Conservation (phyloP, 2,329 filamentous ascomycete species). For the Xylaria sp. region DNA sequence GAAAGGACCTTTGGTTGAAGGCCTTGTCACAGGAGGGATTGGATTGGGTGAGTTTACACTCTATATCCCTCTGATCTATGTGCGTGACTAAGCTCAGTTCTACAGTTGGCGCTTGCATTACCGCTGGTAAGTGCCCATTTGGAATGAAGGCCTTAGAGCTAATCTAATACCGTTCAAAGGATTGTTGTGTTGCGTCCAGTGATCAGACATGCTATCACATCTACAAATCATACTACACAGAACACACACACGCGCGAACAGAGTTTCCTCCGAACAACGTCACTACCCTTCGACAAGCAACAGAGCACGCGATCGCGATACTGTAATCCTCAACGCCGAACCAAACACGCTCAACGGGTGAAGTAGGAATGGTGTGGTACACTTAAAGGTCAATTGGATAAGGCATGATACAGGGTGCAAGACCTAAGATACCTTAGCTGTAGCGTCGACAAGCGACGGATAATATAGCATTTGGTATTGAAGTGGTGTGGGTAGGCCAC, state of each 20-base stretch:
- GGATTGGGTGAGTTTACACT: neutral
- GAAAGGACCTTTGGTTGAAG: constrained; percentile 4
- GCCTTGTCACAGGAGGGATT: constrained; percentile 19
- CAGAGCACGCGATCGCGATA: neutral
- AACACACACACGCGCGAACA: too few relatives aligned
- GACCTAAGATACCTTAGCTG: neutral
- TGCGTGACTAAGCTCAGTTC: neutral
- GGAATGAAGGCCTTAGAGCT: neutral
- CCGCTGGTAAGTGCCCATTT: constrained; percentile 21
- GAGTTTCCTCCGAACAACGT: neutral
- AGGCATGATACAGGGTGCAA: neutral
- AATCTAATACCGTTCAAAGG: constrained; percentile 5
- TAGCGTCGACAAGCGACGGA: neutral
- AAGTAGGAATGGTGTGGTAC: neutral
- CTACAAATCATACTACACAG: too few relatives aligned
- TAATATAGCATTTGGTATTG: neutral
- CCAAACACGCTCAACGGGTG: neutral
- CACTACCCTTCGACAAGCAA: neutral
- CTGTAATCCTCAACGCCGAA: neutral
- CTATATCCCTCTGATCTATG: neutral
- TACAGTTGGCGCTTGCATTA: constrained; percentile 20
- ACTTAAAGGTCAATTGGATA: neutral
- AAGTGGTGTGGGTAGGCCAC: too few relatives aligned
- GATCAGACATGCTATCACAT: neutral
- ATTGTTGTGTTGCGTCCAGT: constrained; percentile 19